Evolutionary conservation across 2,329 filamentous ascomycete species (phyloP).

Genomic region (Diaporthe australafricana): DNA sequence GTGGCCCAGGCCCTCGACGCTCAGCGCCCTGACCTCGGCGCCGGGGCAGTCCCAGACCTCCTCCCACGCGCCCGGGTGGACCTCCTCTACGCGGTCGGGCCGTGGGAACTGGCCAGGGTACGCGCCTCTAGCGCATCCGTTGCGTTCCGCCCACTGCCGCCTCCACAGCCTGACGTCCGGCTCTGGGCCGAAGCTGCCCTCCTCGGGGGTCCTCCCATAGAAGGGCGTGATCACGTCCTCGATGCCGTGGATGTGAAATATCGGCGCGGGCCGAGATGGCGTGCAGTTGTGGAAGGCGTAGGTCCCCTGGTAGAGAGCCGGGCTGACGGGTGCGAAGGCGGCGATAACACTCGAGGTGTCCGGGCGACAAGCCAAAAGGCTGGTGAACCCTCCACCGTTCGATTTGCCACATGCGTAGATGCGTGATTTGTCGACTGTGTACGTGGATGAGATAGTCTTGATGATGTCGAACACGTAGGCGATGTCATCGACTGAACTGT

Average conservation of each 20-base stretch:
- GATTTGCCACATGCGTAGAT: constrained; percentile 41
- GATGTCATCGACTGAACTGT: constrained; percentile 43
- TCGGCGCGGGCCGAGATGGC: constrained; percentile 35
- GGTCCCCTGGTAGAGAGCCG: constrained; percentile 39
- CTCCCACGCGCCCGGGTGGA: constrained; percentile 39
- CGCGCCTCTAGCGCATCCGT: constrained; percentile 33
- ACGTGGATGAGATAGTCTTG: constrained; percentile 38
- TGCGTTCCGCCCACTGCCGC: constrained; percentile 39
- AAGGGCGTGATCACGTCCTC: constrained; percentile 39
- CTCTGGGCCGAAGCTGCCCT: constrained; percentile 36
- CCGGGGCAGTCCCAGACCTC: constrained; percentile 39
- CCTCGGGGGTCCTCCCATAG: constrained; percentile 34
- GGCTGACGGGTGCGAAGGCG: constrained; percentile 39
- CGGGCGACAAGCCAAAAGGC: constrained; percentile 39
- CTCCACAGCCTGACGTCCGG: constrained; percentile 40
- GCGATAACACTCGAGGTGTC: constrained; percentile 38
- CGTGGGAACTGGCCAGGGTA: constrained; percentile 36
- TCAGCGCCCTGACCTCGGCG: constrained; percentile 39
- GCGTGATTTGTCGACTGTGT: constrained; percentile 39
- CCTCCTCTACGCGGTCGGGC: constrained; percentile 35
- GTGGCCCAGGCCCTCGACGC: constrained; percentile 39
- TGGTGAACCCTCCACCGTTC: constrained; percentile 40
- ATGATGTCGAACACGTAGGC: constrained; percentile 43
- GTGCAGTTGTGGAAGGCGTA: constrained; percentile 38
- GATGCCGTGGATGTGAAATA: constrained; percentile 39